Conservation (phyloP, 352 stramenopile species). For the Globisporangium abappressorium region DNA sequence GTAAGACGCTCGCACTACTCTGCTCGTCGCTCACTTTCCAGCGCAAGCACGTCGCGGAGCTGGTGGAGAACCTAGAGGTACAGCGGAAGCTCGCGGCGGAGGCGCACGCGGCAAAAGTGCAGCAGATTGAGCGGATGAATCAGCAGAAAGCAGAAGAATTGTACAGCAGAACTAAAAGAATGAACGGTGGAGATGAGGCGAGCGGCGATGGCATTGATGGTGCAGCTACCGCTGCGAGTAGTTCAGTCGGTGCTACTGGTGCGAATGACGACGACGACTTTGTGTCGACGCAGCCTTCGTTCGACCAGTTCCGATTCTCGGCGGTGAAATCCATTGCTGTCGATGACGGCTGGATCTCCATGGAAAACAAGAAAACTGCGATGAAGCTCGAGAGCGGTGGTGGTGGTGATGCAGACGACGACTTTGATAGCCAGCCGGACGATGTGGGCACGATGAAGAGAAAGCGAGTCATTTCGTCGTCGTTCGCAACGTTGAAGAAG, state of each 20-base stretch:
- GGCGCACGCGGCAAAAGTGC: constrained; percentile 10
- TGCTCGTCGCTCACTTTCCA: constrained; percentile 85
- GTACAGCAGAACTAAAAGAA: constrained; percentile 6
- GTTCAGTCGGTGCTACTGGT: background rate
- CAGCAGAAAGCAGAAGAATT: constrained; percentile 1
- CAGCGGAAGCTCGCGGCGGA: constrained; percentile 14
- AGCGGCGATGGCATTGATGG: background rate
- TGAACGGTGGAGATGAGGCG: background rate
- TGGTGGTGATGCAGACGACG: background rate
- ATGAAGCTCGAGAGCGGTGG: background rate
- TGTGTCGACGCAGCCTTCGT: constrained; percentile 33
- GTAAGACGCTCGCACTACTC: constrained; percentile 84
- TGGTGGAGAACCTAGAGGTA: constrained; percentile 26
- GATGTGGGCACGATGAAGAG: background rate
- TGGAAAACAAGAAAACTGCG: constrained; percentile 38
- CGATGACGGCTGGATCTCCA: constrained; percentile 39
- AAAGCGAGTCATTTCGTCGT: constrained; percentile 6
- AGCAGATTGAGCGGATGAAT: constrained; percentile 11
- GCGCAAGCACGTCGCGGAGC: constrained; percentile 42
- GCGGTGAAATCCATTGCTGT: constrained; percentile 14
- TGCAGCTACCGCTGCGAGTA: background rate
- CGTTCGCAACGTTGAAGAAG: background rate
- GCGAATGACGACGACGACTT: constrained; percentile 39
- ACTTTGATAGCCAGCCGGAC: constrained; percentile 12
- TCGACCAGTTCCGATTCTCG: constrained; percentile 37